Evolutionary conservation across 768 basidiomycete species (phyloP), one percentile per base, ranked within the genome.

Genomic region (Rhodotorula kratochvilovae): DNA sequence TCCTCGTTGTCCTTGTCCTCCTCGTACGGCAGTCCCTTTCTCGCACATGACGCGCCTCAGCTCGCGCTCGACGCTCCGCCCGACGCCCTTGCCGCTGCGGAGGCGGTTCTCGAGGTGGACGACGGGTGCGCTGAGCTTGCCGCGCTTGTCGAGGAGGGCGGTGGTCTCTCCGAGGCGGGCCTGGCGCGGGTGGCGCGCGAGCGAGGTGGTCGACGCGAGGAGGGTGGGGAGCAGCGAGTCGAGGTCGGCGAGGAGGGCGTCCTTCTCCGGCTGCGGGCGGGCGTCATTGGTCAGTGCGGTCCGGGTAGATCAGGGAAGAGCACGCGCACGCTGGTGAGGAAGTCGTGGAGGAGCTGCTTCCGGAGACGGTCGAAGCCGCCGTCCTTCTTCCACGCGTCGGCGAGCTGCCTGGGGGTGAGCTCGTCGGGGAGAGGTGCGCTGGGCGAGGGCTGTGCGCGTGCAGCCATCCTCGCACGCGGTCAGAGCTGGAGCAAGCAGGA

Each of bases 361-460:
- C 73, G 66, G 33, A 74, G 61, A 2, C 39, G 5, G 67, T 74
- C 73, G 51, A 74, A 68, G 7, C 57, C 46, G 23, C 73, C 73
- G 0, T 60, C 36, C 33, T 61, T 64, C 50, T 70, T 68, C 66
- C 63, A 71, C 16, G n/a, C 43, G 4, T 36, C 43, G 13, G 63
- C 73, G 62, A 74, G 68, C 15, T 48, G 33, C 1, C 31, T 12
- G 0, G 73, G 69, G 1, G 69, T 74, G n/a, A 73, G 58, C 55
- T 68, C 60, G 29, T 57, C 42, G 3, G 50, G 2, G 2, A 6
- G 25, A 3, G 25, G 46, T 25, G 5, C 13, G 61, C 12, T 27
- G 6, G 6, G 46, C 33, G 56, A 21, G 5, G 33, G 46, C 2
- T 23, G 25, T 23, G 56, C 54, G 11, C 39, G 55, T 33, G 33